Conservation (phyloP, 768 basidiomycete species). For the Boletellus ananiceps region DNA sequence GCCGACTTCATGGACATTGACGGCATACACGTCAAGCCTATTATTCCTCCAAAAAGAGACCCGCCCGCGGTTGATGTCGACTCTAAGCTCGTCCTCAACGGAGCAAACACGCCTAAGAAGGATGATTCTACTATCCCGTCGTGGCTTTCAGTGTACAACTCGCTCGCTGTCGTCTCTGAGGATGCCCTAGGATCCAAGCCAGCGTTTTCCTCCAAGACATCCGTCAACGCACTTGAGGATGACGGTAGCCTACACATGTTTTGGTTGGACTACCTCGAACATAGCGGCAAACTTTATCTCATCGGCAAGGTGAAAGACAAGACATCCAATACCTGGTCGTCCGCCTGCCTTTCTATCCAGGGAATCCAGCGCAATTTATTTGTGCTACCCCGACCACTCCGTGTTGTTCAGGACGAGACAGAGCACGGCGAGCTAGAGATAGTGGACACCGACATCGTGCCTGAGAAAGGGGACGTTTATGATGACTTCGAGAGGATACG, state of each 20-base stretch:
- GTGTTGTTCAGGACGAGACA: slow-evolving; percentile 38
- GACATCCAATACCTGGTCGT: slow-evolving; percentile 58
- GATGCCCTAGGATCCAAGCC: slow-evolving; percentile 51
- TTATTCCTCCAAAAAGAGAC: slow-evolving; percentile 28
- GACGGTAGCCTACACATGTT: slow-evolving; percentile 88
- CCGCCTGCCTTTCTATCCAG: slow-evolving; percentile 82
- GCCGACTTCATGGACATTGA: slow-evolving; percentile 55
- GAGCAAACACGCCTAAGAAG: slow-evolving; percentile 33
- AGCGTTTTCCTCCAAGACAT: slow-evolving; percentile 35
- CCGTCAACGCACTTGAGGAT: slow-evolving; percentile 63
- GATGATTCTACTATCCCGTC: slow-evolving; percentile 47
- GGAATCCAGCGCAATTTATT: slow-evolving; percentile 88
- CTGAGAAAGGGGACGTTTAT: slow-evolving; percentile 67
- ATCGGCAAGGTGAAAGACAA: slow-evolving; percentile 90
- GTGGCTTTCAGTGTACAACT: slow-evolving; percentile 76
- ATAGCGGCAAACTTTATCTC: slow-evolving; percentile 79
- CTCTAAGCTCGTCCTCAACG: slow-evolving; percentile 11
- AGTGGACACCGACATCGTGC: slow-evolving; percentile 71
- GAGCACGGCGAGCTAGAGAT: slow-evolving; percentile 33
- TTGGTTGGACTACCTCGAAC: slow-evolving; percentile 94
- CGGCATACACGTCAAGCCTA: slow-evolving; percentile 46
- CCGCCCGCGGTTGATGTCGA: background rate
- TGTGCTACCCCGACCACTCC: slow-evolving; percentile 71
- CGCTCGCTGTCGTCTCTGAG: slow-evolving; percentile 55
- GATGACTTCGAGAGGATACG: slow-evolving; percentile 80